phyloP scores from a whole-genome alignment of 1,284 basidiomycete genomes.

The Melampsora larici-populina region DNA sequence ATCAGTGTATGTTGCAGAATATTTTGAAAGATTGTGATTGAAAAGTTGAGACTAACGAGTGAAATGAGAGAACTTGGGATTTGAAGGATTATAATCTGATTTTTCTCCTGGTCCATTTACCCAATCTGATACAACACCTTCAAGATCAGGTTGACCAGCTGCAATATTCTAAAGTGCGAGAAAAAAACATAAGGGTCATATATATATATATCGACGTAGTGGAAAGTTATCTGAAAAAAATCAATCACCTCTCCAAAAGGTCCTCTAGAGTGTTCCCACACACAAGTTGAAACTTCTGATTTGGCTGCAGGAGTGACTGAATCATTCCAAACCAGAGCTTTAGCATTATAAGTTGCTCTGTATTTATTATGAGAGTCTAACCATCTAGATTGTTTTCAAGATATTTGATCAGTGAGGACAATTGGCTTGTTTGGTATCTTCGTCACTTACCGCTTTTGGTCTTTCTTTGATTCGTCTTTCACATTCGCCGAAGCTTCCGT shows the following conservation, averaged over 20 bases:
- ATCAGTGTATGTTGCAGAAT: too few relatives aligned
- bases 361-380: constrained; percentile 18
- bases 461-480: background rate
- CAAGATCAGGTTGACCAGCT: constrained; percentile 13
- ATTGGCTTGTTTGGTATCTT: background rate
- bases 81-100: constrained; percentile 11
- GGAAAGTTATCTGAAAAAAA: background rate
- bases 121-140: constrained; percentile 15
- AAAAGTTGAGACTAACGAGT: constrained; percentile 11
- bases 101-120: constrained; percentile 32
- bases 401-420: background rate
- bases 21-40: background rate
- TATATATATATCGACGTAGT: background rate
- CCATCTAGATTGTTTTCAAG: constrained; percentile 15
- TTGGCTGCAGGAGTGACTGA: constrained; percentile 7
- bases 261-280: constrained; percentile 21
- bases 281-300: constrained; percentile 2
- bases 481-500: background rate
- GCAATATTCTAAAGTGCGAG: constrained; percentile 17
- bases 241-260: constrained; percentile 24
- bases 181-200: background rate
- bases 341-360: constrained; percentile 20
- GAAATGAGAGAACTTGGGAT: constrained; percentile 32
- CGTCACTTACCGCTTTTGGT: background rate
- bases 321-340: constrained; percentile 13